Base-by-base conservation (phyloP, 148 eudicot genomes). In the Camellia lanceoleosa region DNA sequence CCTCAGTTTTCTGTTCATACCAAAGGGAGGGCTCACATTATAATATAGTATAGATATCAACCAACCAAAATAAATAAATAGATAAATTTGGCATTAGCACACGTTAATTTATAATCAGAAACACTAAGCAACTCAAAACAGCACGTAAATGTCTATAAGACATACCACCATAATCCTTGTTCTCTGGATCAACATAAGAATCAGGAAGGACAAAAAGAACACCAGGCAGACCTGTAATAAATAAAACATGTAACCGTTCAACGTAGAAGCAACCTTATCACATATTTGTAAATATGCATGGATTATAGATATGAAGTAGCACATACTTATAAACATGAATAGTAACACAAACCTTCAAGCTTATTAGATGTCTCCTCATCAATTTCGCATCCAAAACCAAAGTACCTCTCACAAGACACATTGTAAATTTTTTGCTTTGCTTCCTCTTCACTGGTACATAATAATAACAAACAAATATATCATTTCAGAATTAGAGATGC, bases 301-400 rank as follows among this genome's bases (percentile, higher is more conserved):
- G 52, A 49, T 7, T 4, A 49, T 49, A 49, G 5, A 49, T 7
- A 49, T 4, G 52, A 49, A 49, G 8, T 11, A 55, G 54, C 41
- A 68, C 38, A 55, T 9, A 18, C 23, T 2, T 64, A 11, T 9
- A 14, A 30, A 1, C 38, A 30, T 30, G 38, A 30, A 30, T 5
- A 49, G 15, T 18, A 59, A 41, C 67, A 80, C 85, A 62, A 64
- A 94, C 99, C 95, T 91, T 94, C 99, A 80, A 96, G 91, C 87
- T 92, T 93, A 73, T 96, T 94, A 10, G 99, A 90, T 47, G 98
- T 94, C 82, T 94, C 99, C 86, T 96, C 99, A 41, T 96, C 98
- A 73, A 96, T 83, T 87, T 90, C 97, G 69, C 98, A 94, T 0
- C 99, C 99, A 71, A 96, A 96, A 12, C 99, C 99, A 83, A 94